A percentile compares a stretch with the other conserved stretches of the same genome.
These are phyloP conservation scores for Exobasidium cylindrosporum DNA, from an alignment of 1,284 basidiomycete genomes.

Conservation along the genomic window DNA sequence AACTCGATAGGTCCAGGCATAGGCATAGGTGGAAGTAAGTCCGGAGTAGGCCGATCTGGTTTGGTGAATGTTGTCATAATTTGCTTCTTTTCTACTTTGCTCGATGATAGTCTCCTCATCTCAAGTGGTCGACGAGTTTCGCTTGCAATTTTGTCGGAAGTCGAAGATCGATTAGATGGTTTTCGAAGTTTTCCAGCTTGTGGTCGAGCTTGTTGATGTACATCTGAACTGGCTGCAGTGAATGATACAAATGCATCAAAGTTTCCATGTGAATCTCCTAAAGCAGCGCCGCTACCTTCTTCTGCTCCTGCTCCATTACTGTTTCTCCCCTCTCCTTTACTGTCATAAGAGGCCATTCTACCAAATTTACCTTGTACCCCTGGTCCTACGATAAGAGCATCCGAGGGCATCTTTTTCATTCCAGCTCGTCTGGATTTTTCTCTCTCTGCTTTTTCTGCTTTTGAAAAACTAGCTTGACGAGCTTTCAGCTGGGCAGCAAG, in stretches of 20 bases:
- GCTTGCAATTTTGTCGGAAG: slow-evolving; percentile 18
- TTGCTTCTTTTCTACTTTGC: slow-evolving; percentile 3
- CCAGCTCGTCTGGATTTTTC: slow-evolving; percentile 7
- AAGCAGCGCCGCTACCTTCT: background rate
- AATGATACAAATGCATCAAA: slow-evolving; percentile 37
- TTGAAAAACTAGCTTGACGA: background rate
- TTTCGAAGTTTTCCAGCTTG: background rate
- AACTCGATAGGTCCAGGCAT: background rate
- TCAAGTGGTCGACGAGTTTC: background rate
- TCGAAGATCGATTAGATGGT: slow-evolving; percentile 6
- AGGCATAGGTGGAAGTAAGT: background rate
- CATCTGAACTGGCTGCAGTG: slow-evolving; percentile 32
- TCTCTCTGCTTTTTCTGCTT: slow-evolving; percentile 2
- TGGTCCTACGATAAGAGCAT: slow-evolving; percentile 46
- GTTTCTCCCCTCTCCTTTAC: slow-evolving; percentile 23
- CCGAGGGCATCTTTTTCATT: slow-evolving; percentile 30
- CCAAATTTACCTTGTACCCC: slow-evolving; percentile 41
- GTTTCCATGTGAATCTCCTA: slow-evolving; percentile 29
- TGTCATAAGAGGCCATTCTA: slow-evolving; percentile 26
- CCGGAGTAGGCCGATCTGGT: too few relatives aligned
- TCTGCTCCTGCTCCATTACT: slow-evolving; percentile 14
- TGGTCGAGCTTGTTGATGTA: slow-evolving; percentile 15
- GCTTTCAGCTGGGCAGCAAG: background rate
- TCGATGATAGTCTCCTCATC: background rate
- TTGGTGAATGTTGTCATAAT: background rate